Conservation (phyloP, 345 rosid genomes). For the Camelina neglecta region DNA sequence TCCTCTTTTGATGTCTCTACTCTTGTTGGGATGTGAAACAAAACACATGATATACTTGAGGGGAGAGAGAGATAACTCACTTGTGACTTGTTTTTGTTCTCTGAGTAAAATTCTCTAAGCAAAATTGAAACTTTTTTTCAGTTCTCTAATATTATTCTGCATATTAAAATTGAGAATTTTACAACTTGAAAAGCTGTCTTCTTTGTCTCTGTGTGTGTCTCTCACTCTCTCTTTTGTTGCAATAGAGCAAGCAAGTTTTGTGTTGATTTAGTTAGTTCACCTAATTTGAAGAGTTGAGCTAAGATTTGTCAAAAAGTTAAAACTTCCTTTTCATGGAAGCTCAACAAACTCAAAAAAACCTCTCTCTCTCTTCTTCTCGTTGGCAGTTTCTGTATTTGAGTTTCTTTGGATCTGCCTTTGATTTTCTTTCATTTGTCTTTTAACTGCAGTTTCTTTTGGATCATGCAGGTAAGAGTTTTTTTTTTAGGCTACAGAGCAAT, state of each 20-base stretch:
- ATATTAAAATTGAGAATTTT: conserved; percentile 23
- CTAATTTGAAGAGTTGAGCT: conserved; percentile 36
- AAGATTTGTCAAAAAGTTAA: conserved; percentile 43
- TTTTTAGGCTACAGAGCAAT: not conserved
- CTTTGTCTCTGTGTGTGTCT: conserved; percentile 27
- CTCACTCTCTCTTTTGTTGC: not conserved
- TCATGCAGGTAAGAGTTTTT: conserved; percentile 32
- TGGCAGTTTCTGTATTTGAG: conserved; percentile 34
- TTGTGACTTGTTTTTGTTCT: conserved; percentile 18
- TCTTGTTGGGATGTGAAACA: conserved; percentile 35
- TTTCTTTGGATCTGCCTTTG: conserved; percentile 36
- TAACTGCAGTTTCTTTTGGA: conserved; percentile 26
- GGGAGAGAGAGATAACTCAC: conserved; percentile 24
- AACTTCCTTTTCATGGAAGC: conserved; percentile 47
- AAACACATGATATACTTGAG: conserved; percentile 35
- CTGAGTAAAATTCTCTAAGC: not conserved
- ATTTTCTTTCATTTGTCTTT: conserved; percentile 17
- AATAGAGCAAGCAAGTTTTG: conserved; percentile 16
- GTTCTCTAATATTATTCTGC: not conserved
- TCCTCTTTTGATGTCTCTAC: conserved; percentile 30
- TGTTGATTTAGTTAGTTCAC: conserved; percentile 37
- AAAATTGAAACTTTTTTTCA: not conserved
- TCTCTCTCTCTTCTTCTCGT: conserved; percentile 32
- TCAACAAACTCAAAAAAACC: conserved; percentile 35
- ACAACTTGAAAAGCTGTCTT: conserved; percentile 22